phyloP scores from a whole-genome alignment of 1,284 basidiomycete species.

The Papiliotrema flavescens region DNA sequence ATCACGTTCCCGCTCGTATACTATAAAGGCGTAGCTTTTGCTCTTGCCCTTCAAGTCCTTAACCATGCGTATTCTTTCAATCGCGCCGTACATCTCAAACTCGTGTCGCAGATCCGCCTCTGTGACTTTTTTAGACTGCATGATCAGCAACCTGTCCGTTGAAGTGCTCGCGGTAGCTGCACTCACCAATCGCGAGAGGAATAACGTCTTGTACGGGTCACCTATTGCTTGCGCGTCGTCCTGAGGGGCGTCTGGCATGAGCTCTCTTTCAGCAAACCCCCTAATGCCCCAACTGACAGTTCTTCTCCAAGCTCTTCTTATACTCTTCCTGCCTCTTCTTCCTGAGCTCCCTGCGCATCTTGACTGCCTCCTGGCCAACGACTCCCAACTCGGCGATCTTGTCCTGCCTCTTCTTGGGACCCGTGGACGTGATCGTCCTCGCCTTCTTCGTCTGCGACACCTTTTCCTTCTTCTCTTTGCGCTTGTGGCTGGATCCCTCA shows the following conservation, averaged over 20 bases:
- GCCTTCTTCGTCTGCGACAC: constrained; percentile 49
- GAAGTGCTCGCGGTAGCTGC: background rate
- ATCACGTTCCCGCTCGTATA: constrained; percentile 95
- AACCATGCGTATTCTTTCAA: constrained; percentile 87
- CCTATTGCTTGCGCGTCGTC: constrained; percentile 91
- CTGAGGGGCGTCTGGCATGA: constrained; percentile 67
- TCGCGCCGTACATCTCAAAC: constrained; percentile 92
- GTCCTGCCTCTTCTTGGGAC: too few species aligned
- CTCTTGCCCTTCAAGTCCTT: constrained; percentile 81
- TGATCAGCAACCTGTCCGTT: background rate
- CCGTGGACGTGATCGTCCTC: too few species aligned
- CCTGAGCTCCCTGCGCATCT: constrained; percentile 71
- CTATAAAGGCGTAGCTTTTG: constrained; percentile 92
- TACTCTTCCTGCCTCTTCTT: constrained; percentile 74
- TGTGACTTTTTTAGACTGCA: constrained; percentile 75
- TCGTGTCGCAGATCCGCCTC: constrained; percentile 89
- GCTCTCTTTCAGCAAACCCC: background rate
- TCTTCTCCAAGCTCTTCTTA: constrained; percentile 75
- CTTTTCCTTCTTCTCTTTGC: constrained; percentile 40
- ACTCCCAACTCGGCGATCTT: constrained; percentile 55
- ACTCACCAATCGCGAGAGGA: constrained; percentile 83
- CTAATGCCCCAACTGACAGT: constrained; percentile 59
- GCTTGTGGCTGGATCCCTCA: constrained; percentile 31
- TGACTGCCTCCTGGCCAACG: constrained; percentile 52
- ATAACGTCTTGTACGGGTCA: constrained; percentile 97